phyloP scores from a whole-genome alignment of 768 basidiomycete genomes.

The Psilocybe tampanensis region DNA sequence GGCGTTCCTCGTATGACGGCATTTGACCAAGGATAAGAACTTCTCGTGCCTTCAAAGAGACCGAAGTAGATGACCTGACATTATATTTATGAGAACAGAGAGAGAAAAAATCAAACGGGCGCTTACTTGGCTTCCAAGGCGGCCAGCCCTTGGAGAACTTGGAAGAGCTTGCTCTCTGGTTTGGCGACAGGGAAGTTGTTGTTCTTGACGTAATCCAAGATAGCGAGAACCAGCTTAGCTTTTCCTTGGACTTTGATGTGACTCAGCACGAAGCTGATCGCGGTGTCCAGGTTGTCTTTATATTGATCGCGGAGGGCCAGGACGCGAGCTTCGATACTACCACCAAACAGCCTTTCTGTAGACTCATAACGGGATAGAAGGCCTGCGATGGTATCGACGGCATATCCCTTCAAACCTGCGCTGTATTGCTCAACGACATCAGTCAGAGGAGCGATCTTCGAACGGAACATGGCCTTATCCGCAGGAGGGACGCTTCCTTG shows the following conservation, averaged over 20 bases:
- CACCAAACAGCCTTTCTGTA: slow-evolving; percentile 92
- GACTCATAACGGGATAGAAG: slow-evolving; percentile 79
- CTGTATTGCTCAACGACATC: slow-evolving; percentile 80
- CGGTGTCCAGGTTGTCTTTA: slow-evolving; percentile 91
- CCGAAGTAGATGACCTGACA: slow-evolving; percentile 81
- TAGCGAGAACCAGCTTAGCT: slow-evolving; percentile 80
- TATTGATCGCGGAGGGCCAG: slow-evolving; percentile 88
- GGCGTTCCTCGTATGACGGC: slow-evolving; percentile 95
- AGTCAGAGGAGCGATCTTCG: slow-evolving; percentile 68
- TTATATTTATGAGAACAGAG: background rate
- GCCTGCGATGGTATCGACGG: slow-evolving; percentile 73
- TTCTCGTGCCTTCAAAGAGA: slow-evolving; percentile 94
- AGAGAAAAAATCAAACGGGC: background rate
- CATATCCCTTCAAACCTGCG: slow-evolving; percentile 85
- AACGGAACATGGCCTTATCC: slow-evolving; percentile 80
- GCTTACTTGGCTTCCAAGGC: slow-evolving; percentile 86
- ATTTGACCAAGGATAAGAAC: slow-evolving; percentile 95
- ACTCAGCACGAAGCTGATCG: slow-evolving; percentile 83
- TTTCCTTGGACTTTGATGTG: slow-evolving; percentile 96
- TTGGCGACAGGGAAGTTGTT: slow-evolving; percentile 76
- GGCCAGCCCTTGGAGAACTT: slow-evolving; percentile 80
- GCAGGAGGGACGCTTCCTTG: slow-evolving; percentile 79
- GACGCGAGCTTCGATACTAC: slow-evolving; percentile 91
- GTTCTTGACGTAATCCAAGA: slow-evolving; percentile 90
- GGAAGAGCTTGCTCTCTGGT: slow-evolving; percentile 70